Base-by-base conservation (phyloP, 768 basidiomycete species). In the Mrakia gelida region DNA sequence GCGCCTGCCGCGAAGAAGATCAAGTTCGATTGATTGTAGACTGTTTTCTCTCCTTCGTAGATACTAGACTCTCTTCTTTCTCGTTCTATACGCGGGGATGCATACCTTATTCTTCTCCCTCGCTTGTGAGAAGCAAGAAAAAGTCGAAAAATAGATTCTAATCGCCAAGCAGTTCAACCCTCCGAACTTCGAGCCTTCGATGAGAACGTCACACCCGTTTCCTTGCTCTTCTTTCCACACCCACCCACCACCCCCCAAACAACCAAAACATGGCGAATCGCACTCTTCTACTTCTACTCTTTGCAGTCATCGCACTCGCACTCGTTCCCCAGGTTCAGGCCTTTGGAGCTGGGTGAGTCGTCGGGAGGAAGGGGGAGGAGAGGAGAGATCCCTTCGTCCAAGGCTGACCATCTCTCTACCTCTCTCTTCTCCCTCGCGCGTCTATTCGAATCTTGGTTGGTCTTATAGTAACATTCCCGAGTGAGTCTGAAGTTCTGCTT, bases 401-500 rank as follows among this genome's bases (percentile, higher is more conserved):
- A 16, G n/a, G 15, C 75, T 28, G 32, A n/a, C 43, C 38, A 23
- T 21, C 43, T 54, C 32, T 30, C 9, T 32, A 43, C 26, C 34
- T 62, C 59, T 18, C 9, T 11, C 54, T 56, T 32, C 10, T 30
- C 32, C 59, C 28, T 21, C 71, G 30, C 11, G 1, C 30, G 1
- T 9, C 26, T 30, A 10, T 43, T 61, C 41, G 5, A 3, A 3
- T 45, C n/a, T 1, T 59, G 10, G 28, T 62, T 61, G 43, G 41
- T 34, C 15, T 23, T 2, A 30, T 28, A 93, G 93, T 59, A 94
- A 95, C 82, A 94, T 95, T 81, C 93, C 93, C 54, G 88, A 88
- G 87, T 91, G 83, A 81, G 87, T 84, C 68, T 77, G 80, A 76
- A 76, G 52, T 56, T 43, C 43, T 73, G 78, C n/a, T 38, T 23